Base-by-base conservation (phyloP, 257 asterid species). In the Solanum gandarillasii region DNA sequence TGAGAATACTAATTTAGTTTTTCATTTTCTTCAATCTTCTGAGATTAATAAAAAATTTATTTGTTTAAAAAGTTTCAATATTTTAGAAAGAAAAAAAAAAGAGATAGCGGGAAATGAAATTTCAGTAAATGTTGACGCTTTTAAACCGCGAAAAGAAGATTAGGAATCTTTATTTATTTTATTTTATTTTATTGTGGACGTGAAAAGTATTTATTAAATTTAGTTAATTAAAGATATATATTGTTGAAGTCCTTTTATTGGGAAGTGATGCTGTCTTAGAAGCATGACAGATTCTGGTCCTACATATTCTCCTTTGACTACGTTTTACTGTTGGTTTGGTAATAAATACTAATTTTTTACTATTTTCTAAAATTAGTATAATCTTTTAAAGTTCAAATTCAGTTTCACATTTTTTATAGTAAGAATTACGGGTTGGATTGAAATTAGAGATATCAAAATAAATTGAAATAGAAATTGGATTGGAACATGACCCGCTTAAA, bases 101-200 rank as follows among this genome's bases (percentile, higher is more conserved):
- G 1, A 1, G 43, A 78, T 2, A 79, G 85, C 85, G 67, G 85
- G 85, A 46, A 78, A 41, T 78, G 84, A 25, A n/a, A 18, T 43
- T 14, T 16, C 62, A 41, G 25, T 25, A 78, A 78, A 78, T 36
- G 8, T 11, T 2, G 83, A 76, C 13, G 4, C 7, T 12, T 76
- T 76, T 39, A 79, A 43, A 13, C 84, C 65, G 68, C 39, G 25
- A 81, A 81, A 79, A 46, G 31, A 29, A 52, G n/a, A 39, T 78
- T 39, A 78, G 84, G 62, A 78, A 78, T 78, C 84, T 78, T 78
- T 76, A 48, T 13, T 14, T 48, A 46, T 46, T 41, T 41, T 41
- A 41, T 41, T 41, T 46, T 55, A 27, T 2, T 12, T 39, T 89
- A 86, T 87, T 20, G 85, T 84, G 92, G 91, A 90, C 88, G 90